Percentiles rank a stretch among this genome's conserved stretches.
phyloP scores from a whole-genome alignment of 2,329 filamentous ascomycete genomes.

The Xenosphaeropsis pyriputrescens region DNA sequence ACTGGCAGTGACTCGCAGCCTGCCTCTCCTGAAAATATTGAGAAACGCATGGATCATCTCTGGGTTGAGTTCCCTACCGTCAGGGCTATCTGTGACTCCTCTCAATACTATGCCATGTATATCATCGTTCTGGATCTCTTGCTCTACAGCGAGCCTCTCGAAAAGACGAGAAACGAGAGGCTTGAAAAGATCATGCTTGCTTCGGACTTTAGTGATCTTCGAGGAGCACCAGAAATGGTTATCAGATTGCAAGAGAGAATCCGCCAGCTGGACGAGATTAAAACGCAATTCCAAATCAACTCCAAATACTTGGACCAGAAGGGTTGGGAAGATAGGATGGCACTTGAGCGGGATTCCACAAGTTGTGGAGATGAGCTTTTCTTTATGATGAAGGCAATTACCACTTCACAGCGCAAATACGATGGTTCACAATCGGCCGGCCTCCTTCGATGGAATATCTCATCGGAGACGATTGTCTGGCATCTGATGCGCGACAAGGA shows the following conservation, averaged over 20 bases:
- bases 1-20: slow-evolving; percentile 44
- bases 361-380: slow-evolving; percentile 93
- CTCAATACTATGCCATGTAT: slow-evolving; percentile 95
- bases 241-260: slow-evolving; percentile 84
- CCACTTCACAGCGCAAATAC: slow-evolving; percentile 79
- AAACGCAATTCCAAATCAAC: slow-evolving; percentile 88
- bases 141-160: slow-evolving; percentile 88
- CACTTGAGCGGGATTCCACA: slow-evolving; percentile 79
- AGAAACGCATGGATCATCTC: slow-evolving; percentile 85
- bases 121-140: slow-evolving; percentile 93
- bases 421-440: slow-evolving; percentile 65
- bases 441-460: slow-evolving; percentile 80
- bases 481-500: slow-evolving; percentile 80
- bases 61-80: slow-evolving; percentile 95
- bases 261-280: slow-evolving; percentile 88
- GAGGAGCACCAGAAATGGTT: slow-evolving; percentile 87
- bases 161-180: slow-evolving; percentile 92
- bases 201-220: slow-evolving; percentile 93
- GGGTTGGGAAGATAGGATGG: slow-evolving; percentile 80
- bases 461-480: slow-evolving; percentile 94
- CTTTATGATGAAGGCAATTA: slow-evolving; percentile 99
- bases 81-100: slow-evolving; percentile 88
- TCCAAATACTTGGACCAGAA: slow-evolving; percentile 73
- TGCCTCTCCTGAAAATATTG: slow-evolving; percentile 38
- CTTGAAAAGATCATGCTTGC: slow-evolving; percentile 98